phyloP scores from a whole-genome alignment of 179 eudicot genomes.

The Spergularia azorica region DNA sequence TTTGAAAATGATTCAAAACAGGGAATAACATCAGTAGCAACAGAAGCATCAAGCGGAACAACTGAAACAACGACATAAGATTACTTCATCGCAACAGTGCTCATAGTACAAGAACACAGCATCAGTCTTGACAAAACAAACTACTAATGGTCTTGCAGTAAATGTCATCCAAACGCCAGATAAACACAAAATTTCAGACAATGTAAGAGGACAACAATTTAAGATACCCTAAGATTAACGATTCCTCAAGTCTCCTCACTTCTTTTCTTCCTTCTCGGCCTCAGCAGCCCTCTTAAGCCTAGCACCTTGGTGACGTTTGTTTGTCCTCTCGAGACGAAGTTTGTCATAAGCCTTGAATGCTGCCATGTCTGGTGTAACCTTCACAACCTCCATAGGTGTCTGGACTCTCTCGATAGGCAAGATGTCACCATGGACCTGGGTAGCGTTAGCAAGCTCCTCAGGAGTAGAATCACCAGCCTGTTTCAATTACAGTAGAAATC shows the following conservation, averaged over 20 bases:
- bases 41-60: no score
- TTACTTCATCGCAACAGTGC: neutral
- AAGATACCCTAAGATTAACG: neutral
- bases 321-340: conserved; percentile 61
- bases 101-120: neutral
- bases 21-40: no score
- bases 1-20: no score
- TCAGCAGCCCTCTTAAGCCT: conserved; percentile 77
- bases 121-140: neutral
- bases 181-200: neutral
- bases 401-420: conserved; percentile 54
- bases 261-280: conserved; percentile 81
- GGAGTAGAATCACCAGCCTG: conserved; percentile 82
- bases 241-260: conserved; percentile 21
- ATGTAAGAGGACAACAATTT: neutral
- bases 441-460: conserved; percentile 59
- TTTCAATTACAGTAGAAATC: neutral
- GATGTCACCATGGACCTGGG: conserved; percentile 67
- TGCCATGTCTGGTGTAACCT: conserved; percentile 68
- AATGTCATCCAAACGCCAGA: neutral
- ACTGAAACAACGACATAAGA: neutral
- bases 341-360: conserved; percentile 68
- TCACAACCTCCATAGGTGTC: conserved; percentile 60
- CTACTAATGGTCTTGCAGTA: neutral
- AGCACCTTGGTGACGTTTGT: conserved; percentile 61